Conservation (phyloP, 768 basidiomycete genomes). For the Kwoniella sp. region DNA sequence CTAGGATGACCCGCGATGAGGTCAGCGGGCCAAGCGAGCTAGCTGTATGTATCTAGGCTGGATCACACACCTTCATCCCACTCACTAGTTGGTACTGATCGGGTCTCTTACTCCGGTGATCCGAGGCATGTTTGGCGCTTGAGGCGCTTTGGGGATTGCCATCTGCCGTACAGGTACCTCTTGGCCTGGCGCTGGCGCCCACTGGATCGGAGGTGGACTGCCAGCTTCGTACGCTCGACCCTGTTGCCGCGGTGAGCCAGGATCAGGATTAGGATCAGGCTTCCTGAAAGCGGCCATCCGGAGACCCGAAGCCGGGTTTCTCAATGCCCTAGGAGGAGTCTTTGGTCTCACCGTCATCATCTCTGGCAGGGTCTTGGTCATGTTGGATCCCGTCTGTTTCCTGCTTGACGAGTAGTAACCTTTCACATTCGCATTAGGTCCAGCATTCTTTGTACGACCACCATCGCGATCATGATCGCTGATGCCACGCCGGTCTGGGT, state of each 20-base stretch:
- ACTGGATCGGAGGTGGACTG: conserved; percentile 9
- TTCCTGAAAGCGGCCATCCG: not conserved
- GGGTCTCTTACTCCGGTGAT: conserved; percentile 23
- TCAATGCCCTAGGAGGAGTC: not conserved
- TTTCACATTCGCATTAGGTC: conserved; percentile 12
- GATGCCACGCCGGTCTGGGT: not conserved
- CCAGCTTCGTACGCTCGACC: conserved; percentile 1
- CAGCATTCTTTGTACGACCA: conserved; percentile 8
- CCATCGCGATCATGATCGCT: no score
- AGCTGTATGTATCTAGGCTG: not conserved
- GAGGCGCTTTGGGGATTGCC: conserved; percentile 6
- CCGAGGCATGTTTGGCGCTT: conserved; percentile 8
- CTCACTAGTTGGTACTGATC: conserved; percentile 17
- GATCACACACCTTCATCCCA: not conserved
- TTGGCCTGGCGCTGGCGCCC: conserved; percentile 7
- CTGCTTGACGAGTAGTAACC: conserved; percentile 12
- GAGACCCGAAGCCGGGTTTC: not conserved
- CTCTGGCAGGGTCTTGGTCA: conserved; percentile 9
- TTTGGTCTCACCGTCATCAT: conserved; percentile 3
- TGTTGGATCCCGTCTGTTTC: conserved; percentile 4
- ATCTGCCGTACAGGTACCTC: conserved; percentile 2
- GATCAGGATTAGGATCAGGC: not conserved
- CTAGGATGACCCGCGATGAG: not conserved
- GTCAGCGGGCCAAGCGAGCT: no score
- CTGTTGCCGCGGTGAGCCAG: not conserved